Percentiles rank a stretch among this genome's conserved stretches.
These are phyloP conservation scores for Puccinia polysora DNA, from an alignment of 1,284 basidiomycete genomes.

Conservation along the genomic window DNA sequence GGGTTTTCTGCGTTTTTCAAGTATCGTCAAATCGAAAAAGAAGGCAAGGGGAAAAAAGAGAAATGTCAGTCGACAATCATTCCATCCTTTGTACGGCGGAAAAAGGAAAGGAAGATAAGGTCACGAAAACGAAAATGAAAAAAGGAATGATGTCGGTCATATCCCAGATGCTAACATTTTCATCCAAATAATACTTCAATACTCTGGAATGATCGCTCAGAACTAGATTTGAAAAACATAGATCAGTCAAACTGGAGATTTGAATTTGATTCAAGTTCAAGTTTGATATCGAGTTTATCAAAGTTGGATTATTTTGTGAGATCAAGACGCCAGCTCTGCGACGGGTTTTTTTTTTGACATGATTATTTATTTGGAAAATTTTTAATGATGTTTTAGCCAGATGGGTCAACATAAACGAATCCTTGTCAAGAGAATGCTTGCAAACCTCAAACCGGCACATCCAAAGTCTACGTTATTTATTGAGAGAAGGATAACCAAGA, in stretches of 20 bases:
- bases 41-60: too few relatives aligned
- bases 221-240: not conserved
- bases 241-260: not conserved
- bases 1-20: not conserved
- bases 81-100: too few relatives aligned
- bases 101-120: too few relatives aligned
- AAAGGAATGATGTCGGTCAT: not conserved
- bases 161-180: slow-evolving; percentile 16
- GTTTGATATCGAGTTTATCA: not conserved
- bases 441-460: slow-evolving; percentile 11
- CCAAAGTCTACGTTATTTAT: not conserved
- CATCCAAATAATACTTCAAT: not conserved
- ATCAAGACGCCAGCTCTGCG: slow-evolving; percentile 19
- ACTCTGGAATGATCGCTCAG: not conserved
- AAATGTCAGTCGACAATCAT: too few relatives aligned
- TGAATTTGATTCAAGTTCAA: slow-evolving; percentile 8
- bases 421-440: not conserved
- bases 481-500: not conserved
- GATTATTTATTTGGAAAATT: too few relatives aligned
- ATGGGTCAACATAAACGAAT: not conserved
- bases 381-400: too few relatives aligned
- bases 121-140: not conserved
- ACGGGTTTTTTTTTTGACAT: not conserved
- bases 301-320: slow-evolving; percentile 1
- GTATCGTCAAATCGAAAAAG: too few relatives aligned